A percentile compares a stretch with the other conserved stretches of the same genome.
Evolutionary conservation across 2,329 filamentous ascomycete species (phyloP).

Genomic region (Aureobasidium sp.): DNA sequence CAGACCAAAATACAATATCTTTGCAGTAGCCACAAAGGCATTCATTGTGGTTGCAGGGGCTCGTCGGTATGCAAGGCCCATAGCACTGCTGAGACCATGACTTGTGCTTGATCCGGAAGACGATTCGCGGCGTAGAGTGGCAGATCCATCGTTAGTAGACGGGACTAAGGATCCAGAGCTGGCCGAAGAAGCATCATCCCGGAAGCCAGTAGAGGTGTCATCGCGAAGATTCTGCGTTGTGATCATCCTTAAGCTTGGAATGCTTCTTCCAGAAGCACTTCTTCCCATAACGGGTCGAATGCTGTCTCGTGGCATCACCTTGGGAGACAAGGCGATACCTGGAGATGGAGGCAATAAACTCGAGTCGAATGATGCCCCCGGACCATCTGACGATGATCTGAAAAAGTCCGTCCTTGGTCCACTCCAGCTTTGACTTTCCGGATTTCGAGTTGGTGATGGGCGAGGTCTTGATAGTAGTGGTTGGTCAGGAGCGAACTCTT

Average conservation of each 20-base stretch:
- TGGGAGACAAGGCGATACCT: background rate
- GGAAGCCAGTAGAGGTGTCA: background rate
- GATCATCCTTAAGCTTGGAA: background rate
- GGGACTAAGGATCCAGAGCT: background rate
- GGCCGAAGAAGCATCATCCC: slow-evolving; percentile 1
- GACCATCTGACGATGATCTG: background rate
- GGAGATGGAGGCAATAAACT: background rate
- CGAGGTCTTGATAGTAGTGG: background rate
- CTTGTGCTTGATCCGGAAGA: slow-evolving; percentile 14
- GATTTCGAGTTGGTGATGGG: background rate
- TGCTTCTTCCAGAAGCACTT: slow-evolving; percentile 1
- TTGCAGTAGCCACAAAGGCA: slow-evolving; percentile 20
- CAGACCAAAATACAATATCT: slow-evolving; percentile 23
- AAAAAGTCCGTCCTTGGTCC: background rate
- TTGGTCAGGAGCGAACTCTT: slow-evolving; percentile 5
- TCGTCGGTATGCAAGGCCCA: slow-evolving; percentile 10
- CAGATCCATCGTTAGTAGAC: slow-evolving; percentile 10
- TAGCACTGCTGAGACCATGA: slow-evolving; percentile 11
- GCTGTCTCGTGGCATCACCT: background rate
- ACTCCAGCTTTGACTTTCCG: background rate
- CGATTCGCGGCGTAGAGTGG: slow-evolving; percentile 13
- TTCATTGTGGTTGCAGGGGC: slow-evolving; percentile 18
- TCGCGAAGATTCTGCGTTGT: slow-evolving; percentile 6
- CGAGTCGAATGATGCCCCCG: background rate
- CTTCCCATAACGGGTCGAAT: background rate